Percentiles rank a stretch among this genome's conserved stretches.
Conservation (phyloP, 2,329 filamentous ascomycete genomes). For the Diaporthe longicolla region DNA sequence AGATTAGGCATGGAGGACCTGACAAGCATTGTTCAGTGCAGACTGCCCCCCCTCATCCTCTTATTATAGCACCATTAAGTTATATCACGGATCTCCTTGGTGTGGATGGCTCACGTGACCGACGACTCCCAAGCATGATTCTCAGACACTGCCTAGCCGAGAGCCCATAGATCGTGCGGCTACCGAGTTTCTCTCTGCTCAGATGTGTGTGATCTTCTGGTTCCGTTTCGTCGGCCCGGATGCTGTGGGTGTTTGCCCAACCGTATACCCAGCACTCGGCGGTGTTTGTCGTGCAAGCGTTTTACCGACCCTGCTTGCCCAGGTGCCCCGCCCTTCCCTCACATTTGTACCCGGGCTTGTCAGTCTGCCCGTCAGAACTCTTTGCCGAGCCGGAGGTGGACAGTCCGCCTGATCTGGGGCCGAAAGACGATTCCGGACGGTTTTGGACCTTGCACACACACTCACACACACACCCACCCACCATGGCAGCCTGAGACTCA, state of each 20-base stretch:
- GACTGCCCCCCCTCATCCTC: background rate
- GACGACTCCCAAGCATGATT: background rate
- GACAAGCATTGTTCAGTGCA: conserved; percentile 5
- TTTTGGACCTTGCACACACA: background rate
- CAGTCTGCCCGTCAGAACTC: background rate
- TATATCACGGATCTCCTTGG: background rate
- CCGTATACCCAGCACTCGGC: background rate
- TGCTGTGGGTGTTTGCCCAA: background rate
- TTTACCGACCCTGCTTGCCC: background rate
- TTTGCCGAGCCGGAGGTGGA: conserved; percentile 9
- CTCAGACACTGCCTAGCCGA: background rate
- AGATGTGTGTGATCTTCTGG: conserved; percentile 15
- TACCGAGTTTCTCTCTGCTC: background rate
- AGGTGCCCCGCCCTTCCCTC: background rate
- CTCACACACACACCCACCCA: background rate
- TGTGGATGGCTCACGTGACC: background rate
- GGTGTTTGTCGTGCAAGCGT: background rate
- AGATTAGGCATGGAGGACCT: background rate
- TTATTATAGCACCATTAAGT: background rate
- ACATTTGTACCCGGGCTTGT: no score
- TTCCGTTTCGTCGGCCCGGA: conserved; percentile 23
- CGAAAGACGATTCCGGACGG: background rate
- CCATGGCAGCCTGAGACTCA: background rate
- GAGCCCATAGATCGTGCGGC: background rate
- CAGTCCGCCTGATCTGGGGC: background rate